Percentiles rank a stretch among this genome's conserved stretches.
Evolutionary conservation across 2,329 filamentous ascomycete species (phyloP).

Genomic region (Penicillium psychrosexuale): DNA sequence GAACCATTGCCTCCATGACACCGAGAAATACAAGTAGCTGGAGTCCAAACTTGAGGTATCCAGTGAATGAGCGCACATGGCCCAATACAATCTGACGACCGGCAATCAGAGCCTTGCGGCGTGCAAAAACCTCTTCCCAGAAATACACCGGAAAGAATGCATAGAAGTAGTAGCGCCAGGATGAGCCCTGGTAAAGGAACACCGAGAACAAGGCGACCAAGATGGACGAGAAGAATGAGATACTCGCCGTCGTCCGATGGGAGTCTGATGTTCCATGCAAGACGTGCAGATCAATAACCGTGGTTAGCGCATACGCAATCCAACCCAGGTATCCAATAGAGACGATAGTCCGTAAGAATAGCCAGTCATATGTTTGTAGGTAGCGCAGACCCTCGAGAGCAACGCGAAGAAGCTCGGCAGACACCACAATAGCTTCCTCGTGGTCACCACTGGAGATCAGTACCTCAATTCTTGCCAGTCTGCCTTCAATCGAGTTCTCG

Average conservation of each 20-base stretch:
- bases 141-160: conserved; percentile 89
- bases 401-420: conserved; percentile 70
- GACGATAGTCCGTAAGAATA: conserved; percentile 85
- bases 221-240: conserved; percentile 68
- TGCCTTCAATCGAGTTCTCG: conserved; percentile 59
- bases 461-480: conserved; percentile 63
- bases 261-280: conserved; percentile 66
- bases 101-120: conserved; percentile 64
- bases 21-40: conserved; percentile 67
- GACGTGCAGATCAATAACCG: conserved; percentile 83
- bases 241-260: conserved; percentile 59
- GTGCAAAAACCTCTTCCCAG: conserved; percentile 91
- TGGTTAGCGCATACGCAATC: conserved; percentile 89
- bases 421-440: conserved; percentile 75
- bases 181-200: conserved; percentile 75
- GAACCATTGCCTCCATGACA: conserved; percentile 74
- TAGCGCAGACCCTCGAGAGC: conserved; percentile 83
- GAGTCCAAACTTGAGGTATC: conserved; percentile 58
- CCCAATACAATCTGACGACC: conserved; percentile 68
- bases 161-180: conserved; percentile 83
- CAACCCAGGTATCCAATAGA: conserved; percentile 90
- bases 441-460: conserved; percentile 65
- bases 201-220: conserved; percentile 75
- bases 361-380: conserved; percentile 96
- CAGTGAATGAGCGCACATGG: conserved; percentile 61